Conservation (phyloP, 139 green algal genomes). For the Chlamydomonas sphaeroides region DNA sequence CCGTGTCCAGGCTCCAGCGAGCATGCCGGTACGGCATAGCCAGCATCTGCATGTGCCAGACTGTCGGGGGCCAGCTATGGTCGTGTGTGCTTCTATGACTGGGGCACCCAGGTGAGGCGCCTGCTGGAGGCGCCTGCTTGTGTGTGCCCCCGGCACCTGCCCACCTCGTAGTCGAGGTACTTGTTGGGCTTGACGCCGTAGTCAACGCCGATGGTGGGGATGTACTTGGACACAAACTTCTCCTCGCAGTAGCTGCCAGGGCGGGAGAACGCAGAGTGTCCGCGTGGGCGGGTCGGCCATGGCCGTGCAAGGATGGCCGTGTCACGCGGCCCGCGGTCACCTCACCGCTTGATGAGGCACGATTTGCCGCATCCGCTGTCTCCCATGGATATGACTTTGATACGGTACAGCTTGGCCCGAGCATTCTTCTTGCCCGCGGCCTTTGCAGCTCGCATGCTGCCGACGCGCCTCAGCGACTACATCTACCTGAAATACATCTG, state of each 20-base stretch:
- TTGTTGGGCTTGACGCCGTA: conserved; percentile 76
- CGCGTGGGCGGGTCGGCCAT: no score
- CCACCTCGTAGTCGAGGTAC: conserved; percentile 64
- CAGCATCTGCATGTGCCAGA: no score
- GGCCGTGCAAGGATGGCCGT: no score
- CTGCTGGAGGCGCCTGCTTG: no score
- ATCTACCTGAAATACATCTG: not conserved
- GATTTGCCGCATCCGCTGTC: conserved; percentile 73
- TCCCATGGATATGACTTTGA: conserved; percentile 77
- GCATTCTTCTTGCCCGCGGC: conserved; percentile 43
- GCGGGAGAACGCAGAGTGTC: no score
- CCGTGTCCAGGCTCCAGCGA: no score
- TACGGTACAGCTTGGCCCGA: conserved; percentile 51
- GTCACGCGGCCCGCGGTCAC: no score
- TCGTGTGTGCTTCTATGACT: no score
- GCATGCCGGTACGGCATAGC: no score
- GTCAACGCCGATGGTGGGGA: conserved; percentile 78
- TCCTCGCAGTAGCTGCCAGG: conserved; percentile 74
- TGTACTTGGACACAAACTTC: conserved; percentile 76
- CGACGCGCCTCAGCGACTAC: not conserved
- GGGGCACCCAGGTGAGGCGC: no score
- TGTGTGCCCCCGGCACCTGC: no score
- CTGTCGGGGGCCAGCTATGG: no score
- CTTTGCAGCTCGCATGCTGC: conserved; percentile 38
- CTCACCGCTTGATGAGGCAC: conserved; percentile 77